A percentile compares a stretch with the other conserved stretches of the same genome.
phyloP scores from a whole-genome alignment of 352 stramenopile genomes.

The Pythium myriotylum region DNA sequence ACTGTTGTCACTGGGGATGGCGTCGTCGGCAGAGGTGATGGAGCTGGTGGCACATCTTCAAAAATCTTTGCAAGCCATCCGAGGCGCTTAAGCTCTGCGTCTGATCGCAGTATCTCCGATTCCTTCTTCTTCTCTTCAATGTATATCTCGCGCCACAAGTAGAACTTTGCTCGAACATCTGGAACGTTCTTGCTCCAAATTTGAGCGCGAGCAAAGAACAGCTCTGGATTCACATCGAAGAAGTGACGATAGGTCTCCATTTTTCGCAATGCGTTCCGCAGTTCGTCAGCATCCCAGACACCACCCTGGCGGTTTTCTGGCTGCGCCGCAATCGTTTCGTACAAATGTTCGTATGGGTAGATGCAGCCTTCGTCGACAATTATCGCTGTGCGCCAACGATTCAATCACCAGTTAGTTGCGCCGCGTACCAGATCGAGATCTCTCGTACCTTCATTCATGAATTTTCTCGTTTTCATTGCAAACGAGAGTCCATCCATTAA shows the following conservation, averaged over 20 bases:
- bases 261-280: constrained; percentile 61
- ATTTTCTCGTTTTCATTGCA: constrained; percentile 65
- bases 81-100: constrained; percentile 28
- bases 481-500: constrained; percentile 68
- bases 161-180: constrained; percentile 74
- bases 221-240: constrained; percentile 38
- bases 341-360: constrained; percentile 67
- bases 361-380: constrained; percentile 34
- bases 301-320: constrained; percentile 59
- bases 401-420: too few species aligned
- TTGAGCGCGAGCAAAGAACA: constrained; percentile 72
- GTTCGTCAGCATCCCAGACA: constrained; percentile 70
- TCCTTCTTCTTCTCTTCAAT: constrained; percentile 49
- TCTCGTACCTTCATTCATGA: constrained; percentile 56
- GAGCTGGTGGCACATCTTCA: constrained; percentile 39
- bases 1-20: constrained; percentile 8
- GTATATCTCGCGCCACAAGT: constrained; percentile 67
- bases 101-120: constrained; percentile 25
- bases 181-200: constrained; percentile 55
- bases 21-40: constrained; percentile 14
- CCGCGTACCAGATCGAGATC: background rate
- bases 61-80: constrained; percentile 55
- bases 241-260: constrained; percentile 56
- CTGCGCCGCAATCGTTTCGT: constrained; percentile 63
- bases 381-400: constrained; percentile 27